phyloP scores from a whole-genome alignment of 2,329 filamentous ascomycete species.

The Penicillium sp. region DNA sequence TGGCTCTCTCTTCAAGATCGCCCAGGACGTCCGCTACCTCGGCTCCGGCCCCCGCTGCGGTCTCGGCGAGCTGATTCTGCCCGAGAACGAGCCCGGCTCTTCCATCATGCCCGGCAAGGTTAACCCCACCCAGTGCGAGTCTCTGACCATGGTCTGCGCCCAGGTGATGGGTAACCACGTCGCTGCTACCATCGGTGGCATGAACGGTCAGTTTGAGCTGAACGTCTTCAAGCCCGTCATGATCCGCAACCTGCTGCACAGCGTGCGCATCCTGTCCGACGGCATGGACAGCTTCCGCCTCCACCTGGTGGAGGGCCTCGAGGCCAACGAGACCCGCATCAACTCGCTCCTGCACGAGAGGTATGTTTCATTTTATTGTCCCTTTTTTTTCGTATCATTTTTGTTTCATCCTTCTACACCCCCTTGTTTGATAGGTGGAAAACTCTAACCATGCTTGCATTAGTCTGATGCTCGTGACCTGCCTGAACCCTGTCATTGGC shows the following conservation, averaged over 20 bases:
- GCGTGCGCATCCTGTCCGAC: slow-evolving; percentile 81
- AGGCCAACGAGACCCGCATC: slow-evolving; percentile 94
- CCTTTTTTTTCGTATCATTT: not conserved
- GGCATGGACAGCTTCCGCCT: slow-evolving; percentile 95
- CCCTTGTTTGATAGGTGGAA: slow-evolving; percentile 10
- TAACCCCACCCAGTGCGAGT: slow-evolving; percentile 98
- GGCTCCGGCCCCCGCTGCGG: slow-evolving; percentile 95
- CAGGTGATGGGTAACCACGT: slow-evolving; percentile 99
- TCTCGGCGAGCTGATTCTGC: slow-evolving; percentile 87
- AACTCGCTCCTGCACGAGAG: slow-evolving; percentile 88
- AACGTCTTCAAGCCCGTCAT: slow-evolving; percentile 99
- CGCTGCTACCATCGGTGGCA: slow-evolving; percentile 88
- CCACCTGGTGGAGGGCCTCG: slow-evolving; percentile 83
- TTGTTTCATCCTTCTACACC: not conserved
- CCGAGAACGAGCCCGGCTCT: slow-evolving; percentile 96
- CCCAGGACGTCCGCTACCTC: slow-evolving; percentile 95
- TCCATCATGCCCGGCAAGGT: slow-evolving; percentile 99
- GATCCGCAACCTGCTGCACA: slow-evolving; percentile 94
- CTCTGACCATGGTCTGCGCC: slow-evolving; percentile 94
- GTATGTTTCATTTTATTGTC: slow-evolving; percentile 55
- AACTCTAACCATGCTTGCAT: slow-evolving; percentile 26
- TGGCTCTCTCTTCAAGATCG: slow-evolving; percentile 92
- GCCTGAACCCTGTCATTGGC: slow-evolving; percentile 94
- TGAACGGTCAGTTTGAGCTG: slow-evolving; percentile 97
- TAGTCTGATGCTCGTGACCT: slow-evolving; percentile 96